Percentiles rank a stretch among this genome's conserved stretches.
Evolutionary conservation across 768 basidiomycete species (phyloP).

Genomic region (Boletus tomentosulus): DNA sequence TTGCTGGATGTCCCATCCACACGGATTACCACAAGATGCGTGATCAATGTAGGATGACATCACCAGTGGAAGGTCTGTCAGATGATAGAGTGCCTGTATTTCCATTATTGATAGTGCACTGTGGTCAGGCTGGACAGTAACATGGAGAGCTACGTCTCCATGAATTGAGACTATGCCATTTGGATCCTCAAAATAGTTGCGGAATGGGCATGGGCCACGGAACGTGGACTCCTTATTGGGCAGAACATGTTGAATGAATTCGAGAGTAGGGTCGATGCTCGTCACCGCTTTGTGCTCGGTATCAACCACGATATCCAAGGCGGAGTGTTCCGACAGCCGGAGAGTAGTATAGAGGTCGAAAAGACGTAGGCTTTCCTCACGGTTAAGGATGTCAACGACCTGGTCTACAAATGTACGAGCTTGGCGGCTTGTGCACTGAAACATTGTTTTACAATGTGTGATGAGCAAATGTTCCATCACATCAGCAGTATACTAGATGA

Average conservation of each 20-base stretch:
- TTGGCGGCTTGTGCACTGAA: conserved; percentile 15
- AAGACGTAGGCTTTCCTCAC: conserved; percentile 1
- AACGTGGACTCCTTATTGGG: neutral
- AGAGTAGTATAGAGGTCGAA: conserved; percentile 5
- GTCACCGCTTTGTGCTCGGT: neutral
- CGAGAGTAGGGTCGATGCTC: neutral
- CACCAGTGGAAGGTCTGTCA: no score
- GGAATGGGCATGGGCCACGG: neutral
- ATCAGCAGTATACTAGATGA: conserved; percentile 28
- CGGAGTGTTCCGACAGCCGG: rapidly evolving
- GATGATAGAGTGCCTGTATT: neutral
- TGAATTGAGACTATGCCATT: neutral
- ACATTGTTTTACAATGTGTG: conserved; percentile 23
- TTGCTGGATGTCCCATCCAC: no score
- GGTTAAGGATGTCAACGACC: conserved; percentile 11
- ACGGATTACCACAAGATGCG: no score
- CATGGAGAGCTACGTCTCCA: neutral
- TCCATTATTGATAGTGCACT: neutral
- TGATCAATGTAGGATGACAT: no score
- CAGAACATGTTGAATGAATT: neutral
- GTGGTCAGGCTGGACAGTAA: neutral
- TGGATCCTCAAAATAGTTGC: neutral
- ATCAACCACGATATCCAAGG: neutral
- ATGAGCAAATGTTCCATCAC: neutral
- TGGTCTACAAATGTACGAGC: conserved; percentile 9